Evolutionary conservation across 2,329 filamentous ascomycete species (phyloP).

Genomic region (Phaeosphaeriaceae sp.): DNA sequence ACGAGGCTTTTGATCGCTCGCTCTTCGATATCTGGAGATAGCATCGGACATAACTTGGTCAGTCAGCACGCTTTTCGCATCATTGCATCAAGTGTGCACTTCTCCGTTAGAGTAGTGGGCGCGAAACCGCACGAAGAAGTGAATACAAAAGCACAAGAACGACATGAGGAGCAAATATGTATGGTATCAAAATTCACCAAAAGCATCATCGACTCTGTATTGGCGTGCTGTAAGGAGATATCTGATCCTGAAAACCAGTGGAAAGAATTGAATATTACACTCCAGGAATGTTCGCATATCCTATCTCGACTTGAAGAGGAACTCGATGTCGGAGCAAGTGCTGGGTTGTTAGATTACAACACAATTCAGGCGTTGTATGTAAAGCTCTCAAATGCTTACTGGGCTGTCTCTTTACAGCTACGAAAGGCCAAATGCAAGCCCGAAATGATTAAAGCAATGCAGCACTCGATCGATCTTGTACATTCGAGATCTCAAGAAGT

Average conservation of each 20-base stretch:
- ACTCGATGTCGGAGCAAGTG: slow-evolving; percentile 5
- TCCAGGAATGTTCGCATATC: slow-evolving; percentile 42
- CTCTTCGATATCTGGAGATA: slow-evolving; percentile 7
- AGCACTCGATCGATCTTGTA: slow-evolving; percentile 68
- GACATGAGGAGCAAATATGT: slow-evolving; percentile 29
- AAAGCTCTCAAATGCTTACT: slow-evolving; percentile 76
- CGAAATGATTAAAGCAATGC: slow-evolving; percentile 63
- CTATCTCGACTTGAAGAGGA: slow-evolving; percentile 33
- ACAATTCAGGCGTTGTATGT: slow-evolving; percentile 52
- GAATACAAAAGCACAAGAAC: slow-evolving; percentile 23
- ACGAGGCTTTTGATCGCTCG: slow-evolving; percentile 29
- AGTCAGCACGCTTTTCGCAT: slow-evolving; percentile 27
- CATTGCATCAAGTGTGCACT: slow-evolving; percentile 39
- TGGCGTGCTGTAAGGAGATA: slow-evolving; percentile 39
- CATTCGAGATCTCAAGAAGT: slow-evolving; percentile 61
- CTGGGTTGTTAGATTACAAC: slow-evolving; percentile 11
- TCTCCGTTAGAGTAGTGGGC: slow-evolving; percentile 42
- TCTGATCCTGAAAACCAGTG: slow-evolving; percentile 32
- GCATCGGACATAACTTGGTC: slow-evolving; percentile 2
- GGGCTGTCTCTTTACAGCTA: slow-evolving; percentile 62
- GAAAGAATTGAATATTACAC: slow-evolving; percentile 37
- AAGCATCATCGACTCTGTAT: slow-evolving; percentile 44
- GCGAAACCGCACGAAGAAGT: slow-evolving; percentile 17
- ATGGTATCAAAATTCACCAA: slow-evolving; percentile 38
- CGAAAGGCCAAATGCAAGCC: slow-evolving; percentile 55